Base-by-base conservation (phyloP, 2,329 filamentous ascomycete species). In the Aspergillus ochraceus region DNA sequence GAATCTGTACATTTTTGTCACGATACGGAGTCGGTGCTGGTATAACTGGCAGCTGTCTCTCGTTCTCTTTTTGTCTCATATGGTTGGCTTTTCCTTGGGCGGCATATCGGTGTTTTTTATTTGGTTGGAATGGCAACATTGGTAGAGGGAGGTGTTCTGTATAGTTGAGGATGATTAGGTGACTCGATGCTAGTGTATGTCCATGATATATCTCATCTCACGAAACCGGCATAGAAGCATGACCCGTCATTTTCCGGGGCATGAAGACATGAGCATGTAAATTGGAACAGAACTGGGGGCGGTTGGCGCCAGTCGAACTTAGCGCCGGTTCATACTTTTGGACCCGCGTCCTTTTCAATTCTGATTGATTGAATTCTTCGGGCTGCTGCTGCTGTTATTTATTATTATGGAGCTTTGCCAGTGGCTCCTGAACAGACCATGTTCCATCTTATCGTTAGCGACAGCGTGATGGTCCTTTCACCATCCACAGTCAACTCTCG, bases 171-270 rank as follows among this genome's bases (percentile, higher is more conserved):
- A 32, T 32, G 2, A 3, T 32, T 32, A 32, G 30, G 24, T 5
- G 4, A 29, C 26, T 29, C 26, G 26, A 29, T 8, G 26, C 26
- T 29, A 29, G 26, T 29, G 8, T 29, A 29, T 29, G 32, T 36
- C 4, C 32, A 36, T 36, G 32, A 12, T 36, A 36, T 36, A 70
- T 62, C 64, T 76, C 36, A 74, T 75, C 55, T 70, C 74, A 77
- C 64, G 74, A 74, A 42, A 8, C 12, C 36, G 24, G 24, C 6
- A 24, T 24, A 24, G 24, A 24, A 24, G 24, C 24, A 24, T 24
- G 24, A 24, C 24, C 24, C 24, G 24, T 24, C 24, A 24, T 24
- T 24, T 24, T 24, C 24, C 24, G 24, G 24, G 24, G 24, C 24
- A 24, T 24, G 24, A 24, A 24, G 24, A 24, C 24, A 22, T 22